Evolutionary conservation across 371 early-diverging fungal genomes (phyloP), one percentile per base, ranked within the genome.

Genomic region (Apophysomyces ossiformis): DNA sequence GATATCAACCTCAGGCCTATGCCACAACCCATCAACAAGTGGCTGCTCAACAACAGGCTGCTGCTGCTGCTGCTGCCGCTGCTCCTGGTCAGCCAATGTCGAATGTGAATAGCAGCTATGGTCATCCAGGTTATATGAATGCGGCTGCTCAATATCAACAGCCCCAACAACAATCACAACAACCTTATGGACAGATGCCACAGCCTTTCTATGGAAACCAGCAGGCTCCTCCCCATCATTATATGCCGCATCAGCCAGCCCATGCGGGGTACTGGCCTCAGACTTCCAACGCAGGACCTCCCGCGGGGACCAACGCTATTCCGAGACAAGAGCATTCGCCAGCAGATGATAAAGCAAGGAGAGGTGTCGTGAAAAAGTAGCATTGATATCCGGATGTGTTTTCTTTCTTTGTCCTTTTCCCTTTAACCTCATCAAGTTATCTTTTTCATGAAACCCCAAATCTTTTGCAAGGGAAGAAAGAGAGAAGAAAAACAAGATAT

Each of bases 61-160:
- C 54, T 9, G 54, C 54, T 32, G 54, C 54, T 9, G 54, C 54
- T 9, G 54, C 54, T 18, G 54, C 54, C 0, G 54, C 54, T 5
- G 54, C 54, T 50, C 54, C 54, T 50, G 54, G 54, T 21, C 54
- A 50, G 21, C 54, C 54, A 50, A 50, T 50, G 54, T 50, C 54
- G 54, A 50, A 50, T 50, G 54, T 50, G 21, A 50, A 50, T 50
- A 50, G 21, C 21, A 50, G 54, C 11, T 50, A 50, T 50, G 54
- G 54, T 7, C 54, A 50, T 50, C 54, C 54, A 18, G 54, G 54
- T 7, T 50, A 50, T 21, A 50, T 50, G 54, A 50, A 50, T 21
- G 54, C 54, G 0, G 54, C 54, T 21, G 54, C 54, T 21, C 54
- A 50, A 21, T 50, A 50, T 21, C 54, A 50, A 21, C 54, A 50